Evolutionary conservation across 2,329 filamentous ascomycete species (phyloP), one percentile per base, ranked within the genome.

Genomic region (Venturia carpophila): DNA sequence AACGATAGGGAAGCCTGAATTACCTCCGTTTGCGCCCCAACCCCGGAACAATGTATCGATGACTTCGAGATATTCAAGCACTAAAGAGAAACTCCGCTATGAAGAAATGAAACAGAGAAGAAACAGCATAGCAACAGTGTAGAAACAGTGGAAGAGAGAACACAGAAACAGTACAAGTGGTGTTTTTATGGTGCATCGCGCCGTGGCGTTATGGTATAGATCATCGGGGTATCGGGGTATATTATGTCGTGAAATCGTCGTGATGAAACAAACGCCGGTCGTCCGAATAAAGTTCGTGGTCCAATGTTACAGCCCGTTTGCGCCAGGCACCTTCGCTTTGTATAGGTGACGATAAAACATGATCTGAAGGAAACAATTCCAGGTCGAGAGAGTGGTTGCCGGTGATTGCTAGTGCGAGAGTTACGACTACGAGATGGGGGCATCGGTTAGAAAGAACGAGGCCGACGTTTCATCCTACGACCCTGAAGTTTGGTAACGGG

Each of bases 211-310:
- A 21, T 37, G 27, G 30, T 21, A 58, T 37, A 37, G 30, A 37
- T 15, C 17, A 1, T n/a, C 37, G 52, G 52, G 49, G 52, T 58
- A 58, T 58, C 9, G 27, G 30, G 52, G 52, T 58, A 58, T 52
- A 13, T 52, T 13, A 52, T 58, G 52, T 58, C 52, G 52, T 58
- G 52, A 58, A 58, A 19, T 58, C 52, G 52, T 56, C 27, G 27
- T 37, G 27, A 11, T n/a, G 52, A 37, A 58, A 52, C 21, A 27
- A 58, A 58, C 52, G 52, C 52, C 52, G 52, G 10, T 24, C 15
- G 52, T 58, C 19, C 1, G 27, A 58, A 10, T 58, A 15, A 34
- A 37, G 17, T 37, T 15, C 21, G 30, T 37, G 17, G n/a, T 58
- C 52, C 52, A 58, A 58, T 37, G 2, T 58, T 34, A 5, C 15